phyloP scores from a whole-genome alignment of 176 grass and related monocot species.

The Aechmea fasciata region DNA sequence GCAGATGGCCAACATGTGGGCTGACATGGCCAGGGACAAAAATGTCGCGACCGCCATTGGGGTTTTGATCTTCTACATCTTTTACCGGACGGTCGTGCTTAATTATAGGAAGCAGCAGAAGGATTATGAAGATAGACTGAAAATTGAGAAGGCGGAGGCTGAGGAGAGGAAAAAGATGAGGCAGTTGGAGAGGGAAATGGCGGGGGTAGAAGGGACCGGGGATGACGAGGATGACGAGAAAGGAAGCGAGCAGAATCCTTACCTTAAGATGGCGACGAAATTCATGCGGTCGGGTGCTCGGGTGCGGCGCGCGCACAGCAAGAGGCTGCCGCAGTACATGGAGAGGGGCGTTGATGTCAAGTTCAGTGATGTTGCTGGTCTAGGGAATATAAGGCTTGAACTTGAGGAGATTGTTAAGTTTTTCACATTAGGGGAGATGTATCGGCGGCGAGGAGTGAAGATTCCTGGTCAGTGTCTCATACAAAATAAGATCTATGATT shows the following conservation, averaged over 20 bases:
- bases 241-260: conserved; percentile 24
- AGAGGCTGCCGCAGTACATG: conserved; percentile 19
- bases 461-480: conserved; percentile 16
- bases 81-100: conserved; percentile 26
- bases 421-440: conserved; percentile 33
- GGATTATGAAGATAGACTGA: conserved; percentile 28
- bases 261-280: conserved; percentile 29
- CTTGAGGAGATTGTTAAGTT: conserved; percentile 37
- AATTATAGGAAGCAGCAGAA: conserved; percentile 30
- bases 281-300: conserved; percentile 30
- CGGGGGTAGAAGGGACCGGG: conserved; percentile 16
- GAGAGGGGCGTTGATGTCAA: conserved; percentile 26
- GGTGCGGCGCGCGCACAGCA: conserved; percentile 21
- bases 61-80: conserved; percentile 20
- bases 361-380: conserved; percentile 31
- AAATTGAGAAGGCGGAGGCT: conserved; percentile 25
- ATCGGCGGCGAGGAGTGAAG: conserved; percentile 25
- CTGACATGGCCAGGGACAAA: conserved; percentile 19
- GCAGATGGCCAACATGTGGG: conserved; percentile 18
- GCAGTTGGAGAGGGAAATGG: conserved; percentile 23
- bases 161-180: conserved; percentile 25
- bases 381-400: conserved; percentile 25
- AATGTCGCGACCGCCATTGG: conserved; percentile 20
- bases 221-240: conserved; percentile 20
- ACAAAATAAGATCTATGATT: background rate